These are phyloP conservation scores for Warburgia ugandensis DNA, from an alignment of 164 flowering plant species.

Conservation along the genomic window DNA sequence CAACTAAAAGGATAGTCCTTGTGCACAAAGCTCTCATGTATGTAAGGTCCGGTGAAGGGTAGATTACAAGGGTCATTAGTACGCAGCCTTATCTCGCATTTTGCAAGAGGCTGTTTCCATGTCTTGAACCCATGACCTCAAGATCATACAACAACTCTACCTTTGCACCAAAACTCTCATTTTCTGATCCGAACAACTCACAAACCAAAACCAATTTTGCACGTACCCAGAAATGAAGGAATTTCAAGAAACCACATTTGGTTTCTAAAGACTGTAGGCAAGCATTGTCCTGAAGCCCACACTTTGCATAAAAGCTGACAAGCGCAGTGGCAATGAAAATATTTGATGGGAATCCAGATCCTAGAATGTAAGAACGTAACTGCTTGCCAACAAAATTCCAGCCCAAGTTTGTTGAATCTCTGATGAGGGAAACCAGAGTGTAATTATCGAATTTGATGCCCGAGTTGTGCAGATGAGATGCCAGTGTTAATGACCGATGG, in stretches of 20 bases:
- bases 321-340: constrained; percentile 37
- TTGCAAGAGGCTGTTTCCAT: too few species aligned
- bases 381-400: constrained; percentile 23
- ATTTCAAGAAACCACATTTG: constrained; percentile 61
- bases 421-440: constrained; percentile 31
- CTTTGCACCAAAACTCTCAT: too few species aligned
- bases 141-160: too few species aligned
- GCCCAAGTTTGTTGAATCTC: constrained; percentile 27
- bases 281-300: constrained; percentile 27
- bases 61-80: too few species aligned
- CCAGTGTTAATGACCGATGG: too few species aligned
- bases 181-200: constrained; percentile 32
- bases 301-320: constrained; percentile 29
- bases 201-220: constrained; percentile 27
- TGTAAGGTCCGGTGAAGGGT: too few species aligned
- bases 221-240: constrained; percentile 52
- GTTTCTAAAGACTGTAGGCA: constrained; percentile 53
- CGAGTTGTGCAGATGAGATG: constrained; percentile 14
- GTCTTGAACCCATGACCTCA: too few species aligned
- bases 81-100: too few species aligned
- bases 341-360: constrained; percentile 40
- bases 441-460: constrained; percentile 24
- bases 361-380: constrained; percentile 37
- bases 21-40: too few species aligned
- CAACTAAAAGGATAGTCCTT: constrained; percentile 37